Evolutionary conservation across 257 asterid genomes (phyloP), one percentile per base, ranked within the genome.

Genomic region (Primulina huaijiensis): DNA sequence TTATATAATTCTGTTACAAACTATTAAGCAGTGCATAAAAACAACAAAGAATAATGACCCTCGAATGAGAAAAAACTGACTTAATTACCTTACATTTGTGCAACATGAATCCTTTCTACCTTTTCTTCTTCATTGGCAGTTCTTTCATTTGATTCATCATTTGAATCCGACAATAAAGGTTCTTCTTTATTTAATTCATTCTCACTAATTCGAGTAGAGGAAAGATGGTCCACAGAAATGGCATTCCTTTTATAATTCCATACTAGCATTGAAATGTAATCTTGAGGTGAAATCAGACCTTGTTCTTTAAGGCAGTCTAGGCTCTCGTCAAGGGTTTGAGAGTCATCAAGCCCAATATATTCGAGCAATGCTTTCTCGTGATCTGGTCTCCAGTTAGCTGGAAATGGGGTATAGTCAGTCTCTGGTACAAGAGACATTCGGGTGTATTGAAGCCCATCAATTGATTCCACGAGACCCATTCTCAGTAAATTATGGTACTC

Each of bases 341-440:
- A 64, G 76, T 86, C 83, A 75, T 88, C 89, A 43, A 90, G 95
- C 83, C 27, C 85, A 71, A 93, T 87, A 71, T 83, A 89, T 74
- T 93, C 99, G 60, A 87, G 76, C 88, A 93, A 77, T 5, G 99
- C 90, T 79, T 88, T 87, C 81, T 93, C 99, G 71, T 93, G 99
- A 78, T 84, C 89, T 4, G 99, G 99, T 74, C 90, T 84, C 99
- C 99, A 93, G 43, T 83, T 83, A 38, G 71, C 72, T 10, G 97
- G 96, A 75, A 93, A 89, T 0, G 97, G 99, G 35, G 95, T 80
- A 58, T 93, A 93, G 75, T 91, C 99, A 0, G 96, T 85, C 83
- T 93, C 99, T 10, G 99, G 99, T 37, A 93, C 97, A 30, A 93
- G 90, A 72, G 99, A 91, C 96, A 93, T 90, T 50, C 99, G 80